Conservation (phyloP, 2,329 filamentous ascomycete species). For the Aspergillus bombycis region DNA sequence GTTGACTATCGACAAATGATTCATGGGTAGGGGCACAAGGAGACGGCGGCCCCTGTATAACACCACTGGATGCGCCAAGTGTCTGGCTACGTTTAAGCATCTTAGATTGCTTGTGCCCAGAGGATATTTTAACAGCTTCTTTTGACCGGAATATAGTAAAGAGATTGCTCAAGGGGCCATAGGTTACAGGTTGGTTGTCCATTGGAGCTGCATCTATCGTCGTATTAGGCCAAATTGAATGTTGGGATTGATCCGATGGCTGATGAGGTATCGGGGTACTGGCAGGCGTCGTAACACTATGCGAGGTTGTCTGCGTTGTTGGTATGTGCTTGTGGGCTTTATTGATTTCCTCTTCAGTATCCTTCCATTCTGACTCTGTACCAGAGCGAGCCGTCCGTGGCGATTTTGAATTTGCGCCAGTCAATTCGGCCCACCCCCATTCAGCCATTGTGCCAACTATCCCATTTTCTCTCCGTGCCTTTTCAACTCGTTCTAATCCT, state of each 20-base stretch:
- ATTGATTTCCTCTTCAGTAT: slow-evolving; percentile 23
- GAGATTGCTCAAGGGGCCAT: slow-evolving; percentile 63
- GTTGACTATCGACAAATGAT: slow-evolving; percentile 53
- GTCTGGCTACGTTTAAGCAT: slow-evolving; percentile 82
- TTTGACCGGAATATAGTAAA: slow-evolving; percentile 74
- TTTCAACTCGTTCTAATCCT: slow-evolving; percentile 88
- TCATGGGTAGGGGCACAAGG: slow-evolving; percentile 15
- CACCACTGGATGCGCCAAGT: slow-evolving; percentile 44
- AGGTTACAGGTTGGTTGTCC: slow-evolving; percentile 35
- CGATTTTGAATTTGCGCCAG: slow-evolving; percentile 65
- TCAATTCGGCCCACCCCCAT: slow-evolving; percentile 94
- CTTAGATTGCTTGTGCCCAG: slow-evolving; percentile 53
- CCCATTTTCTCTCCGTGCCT: slow-evolving; percentile 88
- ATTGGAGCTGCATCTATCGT: slow-evolving; percentile 6
- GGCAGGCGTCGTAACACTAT: slow-evolving; percentile 9
- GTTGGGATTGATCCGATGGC: slow-evolving; percentile 21
- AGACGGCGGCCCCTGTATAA: slow-evolving; percentile 15
- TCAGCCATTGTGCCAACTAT: slow-evolving; percentile 89
- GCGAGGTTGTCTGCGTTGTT: slow-evolving; percentile 11
- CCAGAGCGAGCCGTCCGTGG: slow-evolving; percentile 44
- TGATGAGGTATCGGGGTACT: slow-evolving; percentile 19
- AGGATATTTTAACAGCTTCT: slow-evolving; percentile 51
- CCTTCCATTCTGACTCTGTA: slow-evolving; percentile 30
- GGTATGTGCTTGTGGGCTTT: slow-evolving; percentile 11
- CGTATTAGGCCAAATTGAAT: slow-evolving; percentile 11